These are phyloP conservation scores for Talaromyces sp. DNA, from an alignment of 2,329 filamentous ascomycete genomes.

Conservation along the genomic window DNA sequence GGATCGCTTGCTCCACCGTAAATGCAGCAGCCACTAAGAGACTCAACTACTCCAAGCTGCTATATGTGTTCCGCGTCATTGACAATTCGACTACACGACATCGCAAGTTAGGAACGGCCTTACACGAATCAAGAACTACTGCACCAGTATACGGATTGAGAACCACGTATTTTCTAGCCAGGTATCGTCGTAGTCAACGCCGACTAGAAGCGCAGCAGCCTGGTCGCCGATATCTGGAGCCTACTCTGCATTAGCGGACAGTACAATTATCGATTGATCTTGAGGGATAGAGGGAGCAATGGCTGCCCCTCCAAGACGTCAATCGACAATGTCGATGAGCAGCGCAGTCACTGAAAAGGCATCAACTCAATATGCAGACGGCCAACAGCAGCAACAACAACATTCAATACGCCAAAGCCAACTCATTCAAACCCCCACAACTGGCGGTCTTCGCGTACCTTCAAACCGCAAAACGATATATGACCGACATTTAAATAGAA, in stretches of 20 bases:
- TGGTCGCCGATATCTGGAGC: background rate
- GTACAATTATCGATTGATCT: background rate
- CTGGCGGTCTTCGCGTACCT: slow-evolving; percentile 70
- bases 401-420: slow-evolving; percentile 44
- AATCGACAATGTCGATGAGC: slow-evolving; percentile 26
- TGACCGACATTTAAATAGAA: slow-evolving; percentile 88
- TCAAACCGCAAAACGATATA: slow-evolving; percentile 97
- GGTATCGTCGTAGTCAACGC: background rate
- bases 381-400: slow-evolving; percentile 24
- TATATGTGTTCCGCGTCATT: slow-evolving; percentile 5
- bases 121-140: background rate
- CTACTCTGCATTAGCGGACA: background rate
- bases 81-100: background rate
- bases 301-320: slow-evolving; percentile 17
- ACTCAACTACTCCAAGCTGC: background rate
- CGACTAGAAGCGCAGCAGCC: background rate
- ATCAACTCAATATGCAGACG: slow-evolving; percentile 17
- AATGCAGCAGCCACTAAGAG: slow-evolving; percentile 19
- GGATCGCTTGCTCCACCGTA: slow-evolving; percentile 29
- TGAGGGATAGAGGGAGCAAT: background rate
- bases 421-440: slow-evolving; percentile 44
- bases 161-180: background rate
- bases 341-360: slow-evolving; percentile 22
- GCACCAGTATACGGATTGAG: background rate
- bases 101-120: background rate